Percentiles rank a stretch among this genome's conserved stretches.
Evolutionary conservation across 345 rosid genomes (phyloP).

Genomic region (Salix caprea): DNA sequence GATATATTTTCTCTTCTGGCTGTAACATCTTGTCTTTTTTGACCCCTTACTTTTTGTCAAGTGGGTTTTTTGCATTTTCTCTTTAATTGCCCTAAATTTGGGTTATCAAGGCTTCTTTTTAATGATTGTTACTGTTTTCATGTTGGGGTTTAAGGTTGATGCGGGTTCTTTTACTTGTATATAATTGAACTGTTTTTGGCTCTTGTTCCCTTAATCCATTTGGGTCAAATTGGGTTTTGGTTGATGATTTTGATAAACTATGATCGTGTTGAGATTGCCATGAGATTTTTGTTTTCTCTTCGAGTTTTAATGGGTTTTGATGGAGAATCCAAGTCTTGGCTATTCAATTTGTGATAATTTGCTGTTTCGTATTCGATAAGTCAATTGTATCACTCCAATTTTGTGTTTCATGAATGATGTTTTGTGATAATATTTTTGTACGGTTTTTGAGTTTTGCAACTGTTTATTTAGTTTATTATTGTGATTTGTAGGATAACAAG

Average conservation of each 20-base stretch:
- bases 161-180: not conserved
- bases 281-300: not conserved
- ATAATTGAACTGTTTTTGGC: not conserved
- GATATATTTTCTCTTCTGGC: not conserved
- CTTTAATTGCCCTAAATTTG: not conserved
- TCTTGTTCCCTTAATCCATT: not conserved
- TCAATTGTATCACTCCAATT: not conserved
- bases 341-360: not conserved
- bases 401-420: not conserved
- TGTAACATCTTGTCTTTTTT: not conserved
- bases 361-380: slow-evolving; percentile 2
- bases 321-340: not conserved
- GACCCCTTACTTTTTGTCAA: not conserved
- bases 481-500: not conserved
- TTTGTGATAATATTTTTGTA: not conserved
- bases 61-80: not conserved
- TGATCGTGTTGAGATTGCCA: not conserved
- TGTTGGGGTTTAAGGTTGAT: not conserved
- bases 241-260: not conserved
- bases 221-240: not conserved
- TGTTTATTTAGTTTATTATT: not conserved
- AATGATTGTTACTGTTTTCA: not conserved
- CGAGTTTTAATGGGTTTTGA: not conserved
- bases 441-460: not conserved
- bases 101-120: not conserved